Evolutionary conservation across 305 asterid genomes (phyloP).

Genomic region (Fraxinus paxiana): DNA sequence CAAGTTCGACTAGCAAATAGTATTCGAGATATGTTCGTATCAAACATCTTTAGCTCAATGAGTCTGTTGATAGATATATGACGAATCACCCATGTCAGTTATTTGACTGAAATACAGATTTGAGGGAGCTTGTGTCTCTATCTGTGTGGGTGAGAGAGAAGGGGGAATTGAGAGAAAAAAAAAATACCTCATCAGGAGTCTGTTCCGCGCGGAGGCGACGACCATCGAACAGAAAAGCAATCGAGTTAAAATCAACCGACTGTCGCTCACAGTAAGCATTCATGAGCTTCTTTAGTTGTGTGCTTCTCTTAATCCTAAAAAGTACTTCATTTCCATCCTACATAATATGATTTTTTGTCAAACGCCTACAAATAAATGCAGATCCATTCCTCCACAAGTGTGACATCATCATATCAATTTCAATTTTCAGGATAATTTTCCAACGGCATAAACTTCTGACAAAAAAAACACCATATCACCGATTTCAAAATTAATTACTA

Average conservation of each 20-base stretch:
- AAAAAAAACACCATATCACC: too few species aligned
- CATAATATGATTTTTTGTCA: background rate
- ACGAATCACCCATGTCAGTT: background rate
- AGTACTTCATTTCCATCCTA: conserved; percentile 22
- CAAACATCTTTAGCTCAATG: background rate
- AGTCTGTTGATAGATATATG: background rate
- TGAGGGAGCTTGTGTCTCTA: background rate
- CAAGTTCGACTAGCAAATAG: background rate
- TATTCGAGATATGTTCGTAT: background rate
- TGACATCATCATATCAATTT: background rate
- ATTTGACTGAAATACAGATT: background rate
- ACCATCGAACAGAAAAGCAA: conserved; percentile 23
- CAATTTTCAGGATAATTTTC: background rate
- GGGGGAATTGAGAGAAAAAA: background rate
- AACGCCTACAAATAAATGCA: background rate
- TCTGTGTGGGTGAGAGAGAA: background rate
- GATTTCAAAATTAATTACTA: too few species aligned
- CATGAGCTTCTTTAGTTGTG: conserved; percentile 27
- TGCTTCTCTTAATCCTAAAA: conserved; percentile 25
- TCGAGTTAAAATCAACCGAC: conserved; percentile 19
- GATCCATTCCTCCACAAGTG: background rate
- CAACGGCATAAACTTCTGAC: background rate
- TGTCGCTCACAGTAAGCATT: conserved; percentile 26
- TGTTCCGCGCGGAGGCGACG: conserved; percentile 19
- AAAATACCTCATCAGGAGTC: conserved; percentile 20